Conservation (phyloP, 2,329 filamentous ascomycete species). For the Chrysoporthe cubensis region DNA sequence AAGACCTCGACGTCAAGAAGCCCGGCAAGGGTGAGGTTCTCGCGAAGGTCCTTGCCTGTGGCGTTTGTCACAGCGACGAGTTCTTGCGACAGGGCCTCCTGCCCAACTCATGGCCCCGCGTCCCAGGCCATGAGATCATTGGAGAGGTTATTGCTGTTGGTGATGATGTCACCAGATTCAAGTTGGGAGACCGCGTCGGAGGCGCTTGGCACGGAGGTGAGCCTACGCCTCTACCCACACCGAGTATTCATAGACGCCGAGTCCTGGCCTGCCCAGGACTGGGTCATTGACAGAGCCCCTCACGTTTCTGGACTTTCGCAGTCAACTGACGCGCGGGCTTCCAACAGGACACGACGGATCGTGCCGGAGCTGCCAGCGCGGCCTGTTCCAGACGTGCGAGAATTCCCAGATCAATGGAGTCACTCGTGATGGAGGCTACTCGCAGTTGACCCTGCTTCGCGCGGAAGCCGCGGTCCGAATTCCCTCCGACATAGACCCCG, state of each 20-base stretch:
- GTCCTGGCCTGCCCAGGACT: too few species aligned
- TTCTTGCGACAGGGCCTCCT: constrained; percentile 52
- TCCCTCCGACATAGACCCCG: constrained; percentile 55
- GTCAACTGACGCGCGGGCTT: background rate
- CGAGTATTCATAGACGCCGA: constrained; percentile 21
- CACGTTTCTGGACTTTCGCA: too few species aligned
- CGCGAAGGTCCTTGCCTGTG: constrained; percentile 72
- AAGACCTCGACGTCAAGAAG: constrained; percentile 60
- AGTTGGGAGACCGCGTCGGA: constrained; percentile 69
- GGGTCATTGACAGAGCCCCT: too few species aligned
- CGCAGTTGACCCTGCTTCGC: constrained; percentile 64
- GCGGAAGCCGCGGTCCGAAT: constrained; percentile 63
- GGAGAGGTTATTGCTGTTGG: constrained; percentile 68
- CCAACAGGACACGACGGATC: constrained; percentile 58
- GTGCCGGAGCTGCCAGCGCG: constrained; percentile 67
- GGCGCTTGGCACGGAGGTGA: constrained; percentile 69
- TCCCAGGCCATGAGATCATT: constrained; percentile 74
- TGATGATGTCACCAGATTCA: constrained; percentile 58
- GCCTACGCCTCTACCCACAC: constrained; percentile 13
- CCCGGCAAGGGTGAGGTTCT: constrained; percentile 65
- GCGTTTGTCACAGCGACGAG: constrained; percentile 70
- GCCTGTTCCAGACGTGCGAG: constrained; percentile 70
- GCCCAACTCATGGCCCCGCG: constrained; percentile 61
- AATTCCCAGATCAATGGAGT: constrained; percentile 68
- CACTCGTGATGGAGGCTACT: constrained; percentile 66